phyloP scores from a whole-genome alignment of 1,139 yeast species.

The Nadsonia starkeyi-henricii region DNA sequence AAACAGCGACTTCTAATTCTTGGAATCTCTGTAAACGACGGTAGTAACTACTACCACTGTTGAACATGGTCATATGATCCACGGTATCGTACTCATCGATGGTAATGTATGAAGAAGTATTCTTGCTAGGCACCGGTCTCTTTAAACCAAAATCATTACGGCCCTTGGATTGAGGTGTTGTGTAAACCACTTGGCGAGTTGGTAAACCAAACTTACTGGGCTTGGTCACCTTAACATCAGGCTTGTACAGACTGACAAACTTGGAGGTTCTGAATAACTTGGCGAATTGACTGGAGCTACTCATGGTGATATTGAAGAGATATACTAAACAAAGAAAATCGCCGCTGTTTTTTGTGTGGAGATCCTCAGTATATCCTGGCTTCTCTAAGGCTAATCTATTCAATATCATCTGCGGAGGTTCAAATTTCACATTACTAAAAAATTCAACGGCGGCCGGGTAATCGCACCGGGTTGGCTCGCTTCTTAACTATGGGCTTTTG shows the following conservation, averaged over 20 bases:
- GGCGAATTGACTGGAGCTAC: not conserved
- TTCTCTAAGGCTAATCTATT: too few relatives aligned
- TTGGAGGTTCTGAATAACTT: not conserved
- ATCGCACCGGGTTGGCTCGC: too few relatives aligned
- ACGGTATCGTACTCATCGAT: constrained; percentile 4
- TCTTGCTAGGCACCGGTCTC: constrained; percentile 4
- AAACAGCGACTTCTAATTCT: constrained; percentile 4
- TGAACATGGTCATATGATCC: constrained; percentile 6
- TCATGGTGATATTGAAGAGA: too few relatives aligned
- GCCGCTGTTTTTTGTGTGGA: too few relatives aligned
- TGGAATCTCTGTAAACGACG: constrained; percentile 5
- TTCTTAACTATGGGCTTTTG: too few relatives aligned
- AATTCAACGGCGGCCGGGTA: too few relatives aligned
- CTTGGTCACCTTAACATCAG: constrained; percentile 1
- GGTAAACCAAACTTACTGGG: constrained; percentile 3
- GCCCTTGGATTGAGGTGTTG: constrained; percentile 5
- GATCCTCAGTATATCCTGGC: too few relatives aligned
- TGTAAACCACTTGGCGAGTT: constrained; percentile 5
- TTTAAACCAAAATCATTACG: constrained; percentile 7
- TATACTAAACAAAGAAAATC: too few relatives aligned
- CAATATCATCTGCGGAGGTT: too few relatives aligned
- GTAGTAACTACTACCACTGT: constrained; percentile 5
- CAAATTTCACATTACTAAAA: too few relatives aligned
- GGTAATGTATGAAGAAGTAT: constrained; percentile 4
- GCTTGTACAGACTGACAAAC: not conserved